Evolutionary conservation across 2,329 filamentous ascomycete species (phyloP), one percentile per base, ranked within the genome.

Genomic region (Keithomyces neogunnii): DNA sequence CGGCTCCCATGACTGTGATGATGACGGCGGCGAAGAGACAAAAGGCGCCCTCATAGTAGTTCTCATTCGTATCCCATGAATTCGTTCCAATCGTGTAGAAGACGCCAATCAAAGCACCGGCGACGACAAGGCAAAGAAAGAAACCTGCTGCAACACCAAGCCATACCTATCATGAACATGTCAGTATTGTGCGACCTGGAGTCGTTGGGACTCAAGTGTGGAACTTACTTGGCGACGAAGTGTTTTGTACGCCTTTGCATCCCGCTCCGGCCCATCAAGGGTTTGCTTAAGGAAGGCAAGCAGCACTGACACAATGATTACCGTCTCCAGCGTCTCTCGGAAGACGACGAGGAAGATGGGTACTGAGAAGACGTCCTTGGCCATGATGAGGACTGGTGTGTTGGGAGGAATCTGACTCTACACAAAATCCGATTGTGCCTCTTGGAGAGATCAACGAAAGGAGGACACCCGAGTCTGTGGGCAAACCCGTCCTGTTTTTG

Each of bases 291-390:
- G 72, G 65, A 93, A 95, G 28, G 89, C 82, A 40, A 95, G 78
- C 35, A 95, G 74, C n/a, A 95, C 86, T 0, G 89, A 92, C 56
- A 95, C 82, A 60, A 95, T 88, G 63, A 95, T 89, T 62, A 80
- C 84, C 1, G 86, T 87, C 73, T 95, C 89, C 46, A 95, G 73
- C 42, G 83, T 82, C 71, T 95, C 90, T 63, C 90, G 84, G 66
- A 95, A 93, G 70, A 88, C 84, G 66, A 96, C 88, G 73, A 96
- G 91, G 73, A 95, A 95, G 51, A 95, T 81, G 57, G 86, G 86
- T 28, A 89, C 82, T 56, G 86, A 80, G 67, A 90, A 90, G 52
- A 90, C 82, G 64, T 86, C 80, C 54, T 78, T 75, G 65, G 84
- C 83, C 72, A 80, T 84, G 57, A 48, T 65, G 51, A 13, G 28